Evolutionary conservation across 139 green algal genomes (phyloP).

Genomic region (Tetradesmus obliquus): DNA sequence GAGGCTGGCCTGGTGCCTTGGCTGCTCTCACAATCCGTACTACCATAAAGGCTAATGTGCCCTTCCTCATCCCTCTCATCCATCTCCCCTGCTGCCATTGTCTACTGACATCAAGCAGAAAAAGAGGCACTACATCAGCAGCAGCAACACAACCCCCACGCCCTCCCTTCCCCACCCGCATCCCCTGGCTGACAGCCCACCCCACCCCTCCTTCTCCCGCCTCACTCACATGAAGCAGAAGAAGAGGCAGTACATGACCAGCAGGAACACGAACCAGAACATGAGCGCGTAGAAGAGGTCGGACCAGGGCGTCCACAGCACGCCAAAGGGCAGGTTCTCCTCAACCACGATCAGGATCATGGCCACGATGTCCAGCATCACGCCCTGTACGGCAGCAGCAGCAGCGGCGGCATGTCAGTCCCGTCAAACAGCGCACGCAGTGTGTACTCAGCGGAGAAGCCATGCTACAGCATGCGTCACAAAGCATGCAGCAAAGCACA

Average conservation of each 20-base stretch:
- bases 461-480: too few relatives aligned
- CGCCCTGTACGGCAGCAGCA: conserved; percentile 51
- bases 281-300: conserved; percentile 71
- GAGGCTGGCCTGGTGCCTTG: too few relatives aligned
- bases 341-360: conserved; percentile 77
- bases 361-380: conserved; percentile 76
- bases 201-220: background rate
- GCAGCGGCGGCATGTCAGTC: conserved; percentile 22
- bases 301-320: conserved; percentile 69
- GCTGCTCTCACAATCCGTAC: too few relatives aligned
- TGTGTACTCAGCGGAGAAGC: too few relatives aligned
- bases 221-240: conserved; percentile 76
- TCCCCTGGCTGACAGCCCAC: background rate
- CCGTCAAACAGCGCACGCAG: background rate
- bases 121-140: background rate
- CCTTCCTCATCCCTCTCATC: too few relatives aligned
- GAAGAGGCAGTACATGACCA: conserved; percentile 76
- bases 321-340: conserved; percentile 71
- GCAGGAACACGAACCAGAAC: conserved; percentile 78
- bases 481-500: too few relatives aligned
- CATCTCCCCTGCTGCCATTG: too few relatives aligned
- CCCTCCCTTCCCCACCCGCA: background rate
- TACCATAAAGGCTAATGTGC: too few relatives aligned
- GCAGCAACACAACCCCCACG: background rate
- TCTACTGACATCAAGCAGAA: background rate